Conservation (phyloP, 768 basidiomycete genomes). For the Pleurotus tuber-regium region DNA sequence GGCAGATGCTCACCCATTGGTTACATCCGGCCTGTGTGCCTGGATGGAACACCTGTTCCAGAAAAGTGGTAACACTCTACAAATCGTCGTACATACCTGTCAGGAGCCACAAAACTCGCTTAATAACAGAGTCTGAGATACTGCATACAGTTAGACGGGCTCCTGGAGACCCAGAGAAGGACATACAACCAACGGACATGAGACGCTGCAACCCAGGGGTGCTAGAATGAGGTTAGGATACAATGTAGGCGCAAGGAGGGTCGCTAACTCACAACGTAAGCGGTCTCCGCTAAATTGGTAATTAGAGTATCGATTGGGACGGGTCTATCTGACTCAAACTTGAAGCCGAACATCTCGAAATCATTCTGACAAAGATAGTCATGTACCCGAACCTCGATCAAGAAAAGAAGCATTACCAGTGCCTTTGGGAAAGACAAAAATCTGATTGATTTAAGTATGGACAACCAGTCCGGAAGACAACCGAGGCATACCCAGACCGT, state of each 20-base stretch:
- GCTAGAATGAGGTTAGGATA: slow-evolving; percentile 24
- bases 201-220: slow-evolving; percentile 55
- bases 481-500: slow-evolving; percentile 39
- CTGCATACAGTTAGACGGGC: slow-evolving; percentile 17
- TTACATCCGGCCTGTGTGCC: slow-evolving; percentile 57
- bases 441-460: slow-evolving; percentile 18
- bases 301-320: slow-evolving; percentile 48
- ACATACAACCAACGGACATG: slow-evolving; percentile 60
- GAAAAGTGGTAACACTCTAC: not conserved
- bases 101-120: slow-evolving; percentile 56
- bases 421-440: slow-evolving; percentile 62
- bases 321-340: slow-evolving; percentile 36
- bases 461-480: not conserved
- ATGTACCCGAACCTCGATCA: no score
- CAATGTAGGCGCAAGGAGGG: not conserved
- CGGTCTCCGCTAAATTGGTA: slow-evolving; percentile 56
- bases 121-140: slow-evolving; percentile 56
- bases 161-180: not conserved
- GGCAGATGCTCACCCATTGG: slow-evolving; percentile 45
- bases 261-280: slow-evolving; percentile 40
- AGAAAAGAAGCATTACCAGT: slow-evolving; percentile 34
- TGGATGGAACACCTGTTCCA: slow-evolving; percentile 27
- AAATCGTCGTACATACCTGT: slow-evolving; percentile 48
- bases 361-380: slow-evolving; percentile 45
- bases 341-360: slow-evolving; percentile 51